Conservation (phyloP, 257 asterid genomes). For the Salvia rosmarinus region DNA sequence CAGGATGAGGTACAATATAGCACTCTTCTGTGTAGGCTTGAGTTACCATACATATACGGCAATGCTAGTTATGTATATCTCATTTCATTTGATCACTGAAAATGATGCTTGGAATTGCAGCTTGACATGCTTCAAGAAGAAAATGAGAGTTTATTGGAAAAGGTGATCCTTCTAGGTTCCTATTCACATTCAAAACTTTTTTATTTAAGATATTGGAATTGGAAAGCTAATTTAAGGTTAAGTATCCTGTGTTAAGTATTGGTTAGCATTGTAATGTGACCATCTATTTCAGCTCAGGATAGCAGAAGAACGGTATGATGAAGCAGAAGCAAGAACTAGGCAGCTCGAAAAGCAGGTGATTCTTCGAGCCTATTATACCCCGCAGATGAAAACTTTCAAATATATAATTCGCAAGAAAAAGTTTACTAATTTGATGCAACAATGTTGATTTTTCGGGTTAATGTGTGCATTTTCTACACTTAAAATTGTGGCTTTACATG, state of each 20-base stretch:
- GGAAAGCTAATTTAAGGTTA: slow-evolving; percentile 12
- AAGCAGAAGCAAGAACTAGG: slow-evolving; percentile 90
- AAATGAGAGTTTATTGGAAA: slow-evolving; percentile 81
- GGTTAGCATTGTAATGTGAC: slow-evolving; percentile 34
- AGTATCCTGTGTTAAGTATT: slow-evolving; percentile 12
- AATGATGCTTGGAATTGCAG: slow-evolving; percentile 51
- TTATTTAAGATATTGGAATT: neutral
- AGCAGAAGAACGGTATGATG: slow-evolving; percentile 86
- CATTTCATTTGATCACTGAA: slow-evolving; percentile 32
- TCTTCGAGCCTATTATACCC: neutral
- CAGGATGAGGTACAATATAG: slow-evolving; percentile 81
- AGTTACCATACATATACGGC: neutral
- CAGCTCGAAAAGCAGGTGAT: slow-evolving; percentile 90
- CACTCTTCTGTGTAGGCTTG: neutral
- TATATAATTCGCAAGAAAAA: too few species aligned
- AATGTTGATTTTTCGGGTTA: neutral
- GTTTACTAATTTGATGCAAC: neutral
- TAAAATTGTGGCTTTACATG: neutral
- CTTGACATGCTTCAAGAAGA: slow-evolving; percentile 99
- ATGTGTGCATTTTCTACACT: neutral
- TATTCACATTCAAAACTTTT: neutral
- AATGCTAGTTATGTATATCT: slow-evolving; percentile 19
- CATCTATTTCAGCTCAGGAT: slow-evolving; percentile 74
- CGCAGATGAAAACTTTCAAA: slow-evolving; percentile 11
- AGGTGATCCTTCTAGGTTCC: slow-evolving; percentile 57